phyloP scores from a whole-genome alignment of 106 monocot species.

The Phalaenopsis aphrodite region DNA sequence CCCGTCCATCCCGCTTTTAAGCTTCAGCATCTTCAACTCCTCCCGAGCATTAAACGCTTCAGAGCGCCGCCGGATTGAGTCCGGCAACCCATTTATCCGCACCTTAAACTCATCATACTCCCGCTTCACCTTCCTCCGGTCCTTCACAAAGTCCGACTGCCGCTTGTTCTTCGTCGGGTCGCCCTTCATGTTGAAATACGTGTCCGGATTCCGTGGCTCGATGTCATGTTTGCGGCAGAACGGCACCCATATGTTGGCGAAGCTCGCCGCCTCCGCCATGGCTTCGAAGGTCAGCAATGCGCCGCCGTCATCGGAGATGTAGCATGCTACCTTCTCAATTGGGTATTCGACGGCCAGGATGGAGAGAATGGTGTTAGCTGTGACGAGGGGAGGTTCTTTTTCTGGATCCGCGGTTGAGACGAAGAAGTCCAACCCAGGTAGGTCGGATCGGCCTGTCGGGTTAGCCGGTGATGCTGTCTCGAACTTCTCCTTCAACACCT shows the following conservation, averaged over 20 bases:
- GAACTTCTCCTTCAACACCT: too few relatives aligned
- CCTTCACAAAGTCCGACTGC: constrained; percentile 80
- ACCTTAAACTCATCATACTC: constrained; percentile 98
- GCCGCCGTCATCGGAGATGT: constrained; percentile 28
- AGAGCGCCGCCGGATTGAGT: constrained; percentile 43
- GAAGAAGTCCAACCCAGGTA: too few relatives aligned
- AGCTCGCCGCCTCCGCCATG: constrained; percentile 47
- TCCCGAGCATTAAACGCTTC: constrained; percentile 37
- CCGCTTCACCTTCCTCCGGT: constrained; percentile 86
- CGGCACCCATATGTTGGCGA: constrained; percentile 55
- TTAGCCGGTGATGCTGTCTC: too few relatives aligned
- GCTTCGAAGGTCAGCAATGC: constrained; percentile 19
- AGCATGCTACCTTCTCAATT: constrained; percentile 48
- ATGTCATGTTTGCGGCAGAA: constrained; percentile 66
- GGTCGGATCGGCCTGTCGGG: too few relatives aligned
- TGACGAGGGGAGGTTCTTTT: too few relatives aligned
- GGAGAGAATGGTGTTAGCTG: constrained; percentile 21
- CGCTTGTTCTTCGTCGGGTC: constrained; percentile 94
- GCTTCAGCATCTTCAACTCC: constrained; percentile 28
- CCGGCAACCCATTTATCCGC: constrained; percentile 72
- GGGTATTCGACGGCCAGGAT: constrained; percentile 62
- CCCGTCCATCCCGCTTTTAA: constrained; percentile 39
- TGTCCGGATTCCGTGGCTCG: constrained; percentile 52
- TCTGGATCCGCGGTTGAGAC: too few relatives aligned
- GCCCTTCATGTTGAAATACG: constrained; percentile 58